phyloP scores from a whole-genome alignment of 2,329 filamentous ascomycete species.

The Penicillium palitans region DNA sequence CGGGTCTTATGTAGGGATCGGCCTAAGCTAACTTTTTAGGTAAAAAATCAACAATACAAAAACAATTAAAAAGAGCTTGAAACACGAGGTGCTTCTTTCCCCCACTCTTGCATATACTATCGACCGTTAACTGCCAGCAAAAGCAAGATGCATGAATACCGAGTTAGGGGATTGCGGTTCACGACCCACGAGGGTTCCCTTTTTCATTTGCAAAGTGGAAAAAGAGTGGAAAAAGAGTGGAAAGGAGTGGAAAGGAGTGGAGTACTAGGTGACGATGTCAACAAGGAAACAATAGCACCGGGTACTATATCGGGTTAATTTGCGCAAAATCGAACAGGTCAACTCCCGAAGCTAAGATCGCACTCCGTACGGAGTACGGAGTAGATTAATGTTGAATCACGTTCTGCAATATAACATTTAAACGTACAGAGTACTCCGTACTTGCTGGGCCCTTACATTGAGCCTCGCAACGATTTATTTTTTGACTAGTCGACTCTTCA shows the following conservation, averaged over 20 bases:
- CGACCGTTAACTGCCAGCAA: slow-evolving; percentile 11
- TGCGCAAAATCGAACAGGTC: background rate
- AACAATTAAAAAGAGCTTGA: background rate
- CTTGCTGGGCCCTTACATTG: background rate
- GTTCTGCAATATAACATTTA: background rate
- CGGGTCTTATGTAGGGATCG: slow-evolving; percentile 8
- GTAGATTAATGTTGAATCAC: background rate
- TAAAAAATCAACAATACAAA: background rate
- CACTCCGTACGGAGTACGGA: background rate
- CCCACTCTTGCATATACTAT: slow-evolving; percentile 8
- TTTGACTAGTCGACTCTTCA: background rate
- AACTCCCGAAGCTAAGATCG: background rate
- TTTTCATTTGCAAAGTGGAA: slow-evolving; percentile 24
- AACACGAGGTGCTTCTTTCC: slow-evolving; percentile 8
- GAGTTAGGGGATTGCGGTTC: slow-evolving; percentile 17
- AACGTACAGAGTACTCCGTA: background rate
- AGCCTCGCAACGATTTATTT: background rate
- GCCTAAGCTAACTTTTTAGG: background rate
- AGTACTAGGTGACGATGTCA: slow-evolving; percentile 10
- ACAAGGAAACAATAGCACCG: background rate
- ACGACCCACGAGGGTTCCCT: slow-evolving; percentile 15
- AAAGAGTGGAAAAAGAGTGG: slow-evolving; percentile 8
- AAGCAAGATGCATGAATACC: slow-evolving; percentile 9
- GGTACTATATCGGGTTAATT: background rate
- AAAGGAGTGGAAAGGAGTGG: background rate